Base-by-base conservation (phyloP, 208 protist species). In the Endotrypanum monterogeii region DNA sequence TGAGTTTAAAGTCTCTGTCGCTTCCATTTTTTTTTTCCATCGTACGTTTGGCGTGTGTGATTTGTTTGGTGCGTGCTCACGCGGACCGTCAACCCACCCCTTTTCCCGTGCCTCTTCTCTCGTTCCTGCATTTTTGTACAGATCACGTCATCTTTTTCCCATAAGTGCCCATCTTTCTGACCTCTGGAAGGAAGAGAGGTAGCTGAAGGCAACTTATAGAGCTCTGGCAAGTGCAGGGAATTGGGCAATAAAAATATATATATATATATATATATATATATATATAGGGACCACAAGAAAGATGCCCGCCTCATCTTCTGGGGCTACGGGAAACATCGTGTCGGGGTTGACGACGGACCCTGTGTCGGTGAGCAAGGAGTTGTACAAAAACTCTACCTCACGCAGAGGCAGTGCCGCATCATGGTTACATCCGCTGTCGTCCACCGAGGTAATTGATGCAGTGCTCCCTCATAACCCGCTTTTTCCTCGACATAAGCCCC, bases 401-500 rank as follows among this genome's bases (percentile, higher is more conserved):
- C 14, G 52, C 28, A 71, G 62, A 14, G 62, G 54, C n/a, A 74
- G 62, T 9, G 35, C 61, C 2, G 23, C 75, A 6, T 61, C 62
- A 18, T 67, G 58, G 44, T 2, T 69, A 37, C 28, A 62, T 30
- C 69, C 75, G n/a, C 60, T n/a, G 28, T 65, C 75, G 37, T 63
- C 75, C 5, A 65, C 30, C 8, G 75, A 74, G 23, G 18, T 65
- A 0, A 52, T 7, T 1, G 67, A 23, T 18, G 35, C 18, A 4
- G 30, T 50, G 3, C 7, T 28, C 7, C 30, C 32, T 11, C 60
- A 61, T 54, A 73, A 66, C 32, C 65, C 65, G 1, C 46, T 57
- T 48, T 56, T 44, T 54, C 30, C 41, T n/a, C 28, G 48, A 8
- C 16, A 57, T 35, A 50, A 30, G 8, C 9, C 28, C 12, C 46